Percentiles rank a stretch among this genome's conserved stretches.
These are phyloP conservation scores for Dothiorella sarmentorum DNA, from an alignment of 2,329 filamentous ascomycete species.

Conservation along the genomic window DNA sequence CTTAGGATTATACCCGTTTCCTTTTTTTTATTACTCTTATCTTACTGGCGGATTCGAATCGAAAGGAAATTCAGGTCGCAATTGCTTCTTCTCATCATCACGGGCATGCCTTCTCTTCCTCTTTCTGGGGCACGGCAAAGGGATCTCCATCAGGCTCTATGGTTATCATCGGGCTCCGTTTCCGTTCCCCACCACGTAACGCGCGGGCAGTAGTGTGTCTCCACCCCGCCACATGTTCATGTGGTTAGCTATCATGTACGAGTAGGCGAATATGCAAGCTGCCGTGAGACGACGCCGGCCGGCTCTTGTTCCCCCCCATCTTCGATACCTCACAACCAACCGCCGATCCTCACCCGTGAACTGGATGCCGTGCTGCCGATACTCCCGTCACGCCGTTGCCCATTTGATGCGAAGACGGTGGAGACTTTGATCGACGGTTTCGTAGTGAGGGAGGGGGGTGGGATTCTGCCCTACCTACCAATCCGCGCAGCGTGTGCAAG, in stretches of 20 bases:
- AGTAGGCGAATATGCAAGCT: background rate
- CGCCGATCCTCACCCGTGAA: too few species aligned
- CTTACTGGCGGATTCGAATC: slow-evolving; percentile 6
- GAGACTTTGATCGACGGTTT: too few species aligned
- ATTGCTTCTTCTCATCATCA: background rate
- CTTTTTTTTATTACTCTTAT: background rate
- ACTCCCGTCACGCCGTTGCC: too few species aligned
- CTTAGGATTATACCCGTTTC: slow-evolving; percentile 17
- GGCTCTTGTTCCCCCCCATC: background rate
- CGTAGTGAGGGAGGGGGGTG: too few species aligned
- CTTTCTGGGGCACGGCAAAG: background rate
- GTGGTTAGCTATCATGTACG: background rate
- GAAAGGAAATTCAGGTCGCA: slow-evolving; percentile 6
- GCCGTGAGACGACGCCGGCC: background rate
- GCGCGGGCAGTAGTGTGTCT: background rate
- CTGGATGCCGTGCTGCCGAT: too few species aligned
- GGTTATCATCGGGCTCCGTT: background rate
- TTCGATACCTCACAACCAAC: too few species aligned
- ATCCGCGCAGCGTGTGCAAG: too few species aligned
- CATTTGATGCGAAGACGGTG: too few species aligned
- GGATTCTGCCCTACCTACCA: too few species aligned
- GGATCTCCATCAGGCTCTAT: background rate
- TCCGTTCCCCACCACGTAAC: background rate
- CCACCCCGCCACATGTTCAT: background rate
- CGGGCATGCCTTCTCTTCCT: background rate